Percentiles rank a stretch among this genome's conserved stretches.
Conservation (phyloP, 768 basidiomycete species). For the Boletus rex-veris region DNA sequence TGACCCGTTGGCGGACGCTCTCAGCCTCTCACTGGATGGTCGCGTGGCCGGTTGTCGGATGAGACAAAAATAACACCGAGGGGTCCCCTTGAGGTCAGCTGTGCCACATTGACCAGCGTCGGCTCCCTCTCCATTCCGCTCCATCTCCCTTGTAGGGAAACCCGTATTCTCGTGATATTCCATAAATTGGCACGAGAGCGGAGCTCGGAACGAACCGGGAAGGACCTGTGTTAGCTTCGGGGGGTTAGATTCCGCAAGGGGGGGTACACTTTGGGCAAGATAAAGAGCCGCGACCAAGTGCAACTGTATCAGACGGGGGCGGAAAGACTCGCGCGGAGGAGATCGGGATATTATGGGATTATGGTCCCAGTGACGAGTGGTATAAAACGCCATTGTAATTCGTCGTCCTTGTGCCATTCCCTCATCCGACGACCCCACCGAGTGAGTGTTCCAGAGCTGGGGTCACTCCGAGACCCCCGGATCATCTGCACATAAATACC, state of each 20-base stretch:
- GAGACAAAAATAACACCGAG: constrained; percentile 2
- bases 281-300: not conserved
- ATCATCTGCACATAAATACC: constrained; percentile 23
- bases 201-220: constrained; percentile 23
- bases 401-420: constrained; percentile 1
- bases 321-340: constrained; percentile 20
- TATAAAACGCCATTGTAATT: constrained; percentile 26
- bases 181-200: not conserved
- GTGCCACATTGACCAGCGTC: not conserved
- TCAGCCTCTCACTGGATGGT: not conserved
- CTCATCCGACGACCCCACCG: constrained; percentile 6
- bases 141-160: not conserved
- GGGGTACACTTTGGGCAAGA: not conserved
- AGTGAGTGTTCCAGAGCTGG: constrained; percentile 19
- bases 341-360: constrained; percentile 34
- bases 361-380: constrained; percentile 20
- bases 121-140: constrained; percentile 1
- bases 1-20: no score
- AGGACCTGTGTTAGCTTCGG: not conserved
- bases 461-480: constrained; percentile 19
- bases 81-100: not conserved
- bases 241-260: not conserved
- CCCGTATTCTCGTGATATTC: constrained; percentile 1
- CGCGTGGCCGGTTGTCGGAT: not conserved
- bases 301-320: not conserved